A percentile compares a stretch with the other conserved stretches of the same genome.
Evolutionary conservation across 805 yeast species (phyloP).

Genomic region (Wickerhamomyces hampshirensis): DNA sequence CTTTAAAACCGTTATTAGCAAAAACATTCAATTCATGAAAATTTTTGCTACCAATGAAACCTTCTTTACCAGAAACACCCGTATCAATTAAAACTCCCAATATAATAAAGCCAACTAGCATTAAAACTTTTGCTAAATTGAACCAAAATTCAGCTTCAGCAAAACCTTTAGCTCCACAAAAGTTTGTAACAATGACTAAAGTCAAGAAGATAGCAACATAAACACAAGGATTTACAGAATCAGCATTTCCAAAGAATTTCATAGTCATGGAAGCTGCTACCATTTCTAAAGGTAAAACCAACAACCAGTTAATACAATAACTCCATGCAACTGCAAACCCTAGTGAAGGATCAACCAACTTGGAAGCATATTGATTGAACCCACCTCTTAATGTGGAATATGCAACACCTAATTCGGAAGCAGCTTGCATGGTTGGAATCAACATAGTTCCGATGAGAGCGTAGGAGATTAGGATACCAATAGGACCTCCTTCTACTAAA

Average conservation of each 20-base stretch:
- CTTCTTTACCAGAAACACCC: constrained; percentile 55
- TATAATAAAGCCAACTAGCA: constrained; percentile 55
- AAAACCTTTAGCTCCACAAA: constrained; percentile 59
- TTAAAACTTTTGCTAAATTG: constrained; percentile 48
- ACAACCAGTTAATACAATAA: constrained; percentile 51
- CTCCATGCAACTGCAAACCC: constrained; percentile 63
- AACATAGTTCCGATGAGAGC: constrained; percentile 57
- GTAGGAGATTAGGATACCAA: constrained; percentile 52
- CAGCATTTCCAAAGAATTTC: constrained; percentile 31
- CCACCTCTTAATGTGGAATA: constrained; percentile 36
- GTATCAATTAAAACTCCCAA: constrained; percentile 49
- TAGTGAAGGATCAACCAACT: constrained; percentile 45
- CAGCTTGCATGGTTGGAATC: constrained; percentile 52
- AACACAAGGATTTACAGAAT: constrained; percentile 42
- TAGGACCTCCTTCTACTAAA: constrained; percentile 60
- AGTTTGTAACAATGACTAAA: constrained; percentile 47
- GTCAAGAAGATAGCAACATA: constrained; percentile 53
- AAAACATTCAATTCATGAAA: constrained; percentile 57
- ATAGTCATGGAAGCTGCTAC: constrained; percentile 52
- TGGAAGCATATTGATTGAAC: constrained; percentile 33
- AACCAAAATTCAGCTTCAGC: constrained; percentile 66
- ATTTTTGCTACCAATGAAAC: constrained; percentile 53
- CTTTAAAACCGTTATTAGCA: constrained; percentile 41
- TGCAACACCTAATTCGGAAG: constrained; percentile 48
- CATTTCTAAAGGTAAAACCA: constrained; percentile 49